Conservation (phyloP, 371 early-diverging fungal genomes). For the Rhizomucor pusillus region DNA sequence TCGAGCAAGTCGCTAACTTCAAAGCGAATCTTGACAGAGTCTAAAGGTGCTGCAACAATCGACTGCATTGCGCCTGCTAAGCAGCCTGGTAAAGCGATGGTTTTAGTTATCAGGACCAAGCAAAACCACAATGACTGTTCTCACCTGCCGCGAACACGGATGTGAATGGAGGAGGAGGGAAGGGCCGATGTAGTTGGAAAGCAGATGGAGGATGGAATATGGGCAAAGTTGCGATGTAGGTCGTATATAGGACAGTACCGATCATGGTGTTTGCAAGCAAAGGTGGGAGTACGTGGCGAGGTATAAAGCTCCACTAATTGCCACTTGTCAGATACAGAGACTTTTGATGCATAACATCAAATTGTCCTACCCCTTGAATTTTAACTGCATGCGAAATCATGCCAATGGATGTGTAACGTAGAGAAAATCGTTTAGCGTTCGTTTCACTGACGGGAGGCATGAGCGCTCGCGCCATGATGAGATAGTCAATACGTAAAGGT, state of each 20-base stretch:
- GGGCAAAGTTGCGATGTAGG: slow-evolving; percentile 56
- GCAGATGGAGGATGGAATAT: slow-evolving; percentile 58
- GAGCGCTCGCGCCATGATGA: slow-evolving; percentile 75
- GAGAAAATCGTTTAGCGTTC: slow-evolving; percentile 40
- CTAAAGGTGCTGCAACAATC: slow-evolving; percentile 71
- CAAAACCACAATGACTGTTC: too few relatives aligned
- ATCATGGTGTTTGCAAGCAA: slow-evolving; percentile 71
- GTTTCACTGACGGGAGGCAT: slow-evolving; percentile 46
- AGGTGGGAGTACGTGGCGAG: slow-evolving; percentile 73
- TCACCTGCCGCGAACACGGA: slow-evolving; percentile 58
- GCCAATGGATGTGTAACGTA: slow-evolving; percentile 72
- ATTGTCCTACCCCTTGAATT: slow-evolving; percentile 48
- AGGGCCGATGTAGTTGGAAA: slow-evolving; percentile 53
- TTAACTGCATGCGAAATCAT: slow-evolving; percentile 72
- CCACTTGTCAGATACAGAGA: not conserved
- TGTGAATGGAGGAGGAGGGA: slow-evolving; percentile 58
- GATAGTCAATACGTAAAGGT: slow-evolving; percentile 78
- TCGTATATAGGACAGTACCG: slow-evolving; percentile 66
- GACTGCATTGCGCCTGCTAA: slow-evolving; percentile 76
- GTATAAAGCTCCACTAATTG: slow-evolving; percentile 60
- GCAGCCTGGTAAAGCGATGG: slow-evolving; percentile 41
- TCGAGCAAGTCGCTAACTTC: slow-evolving; percentile 73
- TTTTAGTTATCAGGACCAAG: not conserved
- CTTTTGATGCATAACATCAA: not conserved
- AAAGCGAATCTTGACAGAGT: slow-evolving; percentile 72